Conservation (phyloP, 768 basidiomycete species). For the Bullera alba region DNA sequence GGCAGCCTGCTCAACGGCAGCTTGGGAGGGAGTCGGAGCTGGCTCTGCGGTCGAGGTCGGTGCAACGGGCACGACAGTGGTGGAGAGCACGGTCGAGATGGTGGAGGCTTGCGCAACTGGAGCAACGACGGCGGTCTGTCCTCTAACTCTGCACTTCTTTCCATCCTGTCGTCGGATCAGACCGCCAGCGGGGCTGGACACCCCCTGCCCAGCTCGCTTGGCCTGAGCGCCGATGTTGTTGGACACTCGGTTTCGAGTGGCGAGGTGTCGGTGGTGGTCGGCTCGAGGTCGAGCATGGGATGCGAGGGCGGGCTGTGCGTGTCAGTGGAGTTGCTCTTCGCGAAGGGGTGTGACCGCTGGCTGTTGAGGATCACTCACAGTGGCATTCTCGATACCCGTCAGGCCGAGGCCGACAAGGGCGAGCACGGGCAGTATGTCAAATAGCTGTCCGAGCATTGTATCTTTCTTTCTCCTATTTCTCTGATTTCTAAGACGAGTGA, state of each 20-base stretch:
- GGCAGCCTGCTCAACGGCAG: constrained; percentile 11
- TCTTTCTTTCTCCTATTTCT: neutral
- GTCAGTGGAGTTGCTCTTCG: neutral
- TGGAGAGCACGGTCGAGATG: constrained; percentile 4
- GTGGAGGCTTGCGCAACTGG: constrained; percentile 6
- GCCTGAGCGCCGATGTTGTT: constrained; percentile 8
- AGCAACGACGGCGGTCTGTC: constrained; percentile 7
- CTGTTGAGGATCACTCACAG: constrained; percentile 19
- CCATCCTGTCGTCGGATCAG: constrained; percentile 27
- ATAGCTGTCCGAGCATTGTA: constrained; percentile 1
- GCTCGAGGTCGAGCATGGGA: neutral
- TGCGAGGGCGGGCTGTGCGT: constrained; percentile 9
- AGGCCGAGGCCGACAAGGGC: constrained; percentile 26
- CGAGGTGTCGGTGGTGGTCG: constrained; percentile 28
- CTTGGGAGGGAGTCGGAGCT: constrained; percentile 9
- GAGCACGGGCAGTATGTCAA: constrained; percentile 30
- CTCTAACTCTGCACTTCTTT: constrained; percentile 27
- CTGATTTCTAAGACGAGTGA: too few species aligned
- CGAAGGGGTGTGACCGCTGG: neutral
- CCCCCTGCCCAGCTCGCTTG: constrained; percentile 2
- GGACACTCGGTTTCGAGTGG: constrained; percentile 11
- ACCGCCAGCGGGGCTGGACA: too few species aligned
- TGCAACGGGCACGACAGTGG: constrained; percentile 46
- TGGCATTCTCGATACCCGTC: constrained; percentile 23
- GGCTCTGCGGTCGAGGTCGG: constrained; percentile 46